Evolutionary conservation across 164 flowering plant species (phyloP), one percentile per base, ranked within the genome.

Genomic region (Paratinospora sagittata): DNA sequence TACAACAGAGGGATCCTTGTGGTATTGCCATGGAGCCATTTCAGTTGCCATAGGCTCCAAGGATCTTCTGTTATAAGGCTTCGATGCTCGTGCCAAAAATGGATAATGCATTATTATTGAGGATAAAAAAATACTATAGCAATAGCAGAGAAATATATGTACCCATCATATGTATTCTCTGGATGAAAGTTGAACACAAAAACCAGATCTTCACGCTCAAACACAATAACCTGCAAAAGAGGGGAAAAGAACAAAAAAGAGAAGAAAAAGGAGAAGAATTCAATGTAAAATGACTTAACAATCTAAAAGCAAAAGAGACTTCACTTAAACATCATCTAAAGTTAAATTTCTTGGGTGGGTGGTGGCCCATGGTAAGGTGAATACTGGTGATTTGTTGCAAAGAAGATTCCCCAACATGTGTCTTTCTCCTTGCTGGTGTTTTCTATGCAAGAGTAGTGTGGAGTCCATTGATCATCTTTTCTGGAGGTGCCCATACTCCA

Each of bases 171-270:
- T 47, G 94, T 86, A 72, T 85, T 88, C 27, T 81, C 84, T 45
- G 94, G 92, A 81, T 95, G 99, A 77, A 95, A 92, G 72, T 95
- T 95, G 85, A 92, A 92, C 23, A 95, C 92, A 77, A 92, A 95
- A 58, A 95, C 97, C 73, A 95, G 81, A 78, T 88, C 89, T 72
- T 93, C 97, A 21, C 99, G 90, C 75, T 95, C 99, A 83, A 91
- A 95, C 63, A 95, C 97, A 72, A 95, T 89, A 70, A 95, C 94
- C 97, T 92, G 61, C 24, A 55, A 55, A 55, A 55, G 61, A 17
- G n/a, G n/a, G n/a, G n/a, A n/a, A n/a, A n/a, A n/a, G n/a, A n/a
- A n/a, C n/a, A 17, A 17, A 55, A 55, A 55, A 21, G 24, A 55
- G 47, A 33, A 67, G 52, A 33, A 10, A 6, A 58, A n/a, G 52